phyloP scores from a whole-genome alignment of 768 basidiomycete genomes.

The Kwoniella sp. region DNA sequence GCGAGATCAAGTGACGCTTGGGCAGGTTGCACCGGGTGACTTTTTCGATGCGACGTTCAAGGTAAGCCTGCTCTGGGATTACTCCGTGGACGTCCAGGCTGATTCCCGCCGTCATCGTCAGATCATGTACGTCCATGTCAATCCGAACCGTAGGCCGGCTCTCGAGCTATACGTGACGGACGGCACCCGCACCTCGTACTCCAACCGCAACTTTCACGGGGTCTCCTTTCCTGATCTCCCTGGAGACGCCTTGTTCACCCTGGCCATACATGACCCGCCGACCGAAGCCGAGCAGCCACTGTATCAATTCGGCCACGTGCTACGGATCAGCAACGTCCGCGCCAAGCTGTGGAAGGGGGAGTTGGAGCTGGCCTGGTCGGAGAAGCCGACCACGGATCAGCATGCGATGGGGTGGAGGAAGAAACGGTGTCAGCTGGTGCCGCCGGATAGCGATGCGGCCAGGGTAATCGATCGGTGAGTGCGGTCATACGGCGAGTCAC shows the following conservation, averaged over 20 bases:
- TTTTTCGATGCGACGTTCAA: conserved; percentile 32
- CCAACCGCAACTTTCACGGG: conserved; percentile 27
- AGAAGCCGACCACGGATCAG: conserved; percentile 25
- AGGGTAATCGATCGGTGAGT: conserved; percentile 29
- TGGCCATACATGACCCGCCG: conserved; percentile 23
- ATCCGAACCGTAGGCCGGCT: not conserved
- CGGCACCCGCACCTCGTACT: conserved; percentile 18
- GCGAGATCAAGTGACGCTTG: conserved; percentile 1
- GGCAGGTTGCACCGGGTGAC: not conserved
- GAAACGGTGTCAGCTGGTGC: conserved; percentile 1
- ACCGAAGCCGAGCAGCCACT: not conserved
- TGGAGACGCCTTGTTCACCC: conserved; percentile 8
- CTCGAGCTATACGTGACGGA: conserved; percentile 38
- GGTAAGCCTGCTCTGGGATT: conserved; percentile 21
- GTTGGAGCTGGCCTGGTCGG: conserved; percentile 31
- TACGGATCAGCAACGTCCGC: conserved; percentile 26
- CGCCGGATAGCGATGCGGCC: conserved; percentile 17
- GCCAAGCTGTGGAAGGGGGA: conserved; percentile 22
- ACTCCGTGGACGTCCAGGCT: too few relatives aligned
- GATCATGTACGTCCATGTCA: conserved; percentile 23
- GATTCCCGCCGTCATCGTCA: too few relatives aligned
- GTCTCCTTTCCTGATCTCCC: conserved; percentile 15
- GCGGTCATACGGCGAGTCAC: not conserved
- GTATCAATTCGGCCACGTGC: conserved; percentile 17
- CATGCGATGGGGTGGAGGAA: conserved; percentile 14